These are phyloP conservation scores for Gillenia trifoliata DNA, from an alignment of 306 rosid genomes.

Conservation along the genomic window DNA sequence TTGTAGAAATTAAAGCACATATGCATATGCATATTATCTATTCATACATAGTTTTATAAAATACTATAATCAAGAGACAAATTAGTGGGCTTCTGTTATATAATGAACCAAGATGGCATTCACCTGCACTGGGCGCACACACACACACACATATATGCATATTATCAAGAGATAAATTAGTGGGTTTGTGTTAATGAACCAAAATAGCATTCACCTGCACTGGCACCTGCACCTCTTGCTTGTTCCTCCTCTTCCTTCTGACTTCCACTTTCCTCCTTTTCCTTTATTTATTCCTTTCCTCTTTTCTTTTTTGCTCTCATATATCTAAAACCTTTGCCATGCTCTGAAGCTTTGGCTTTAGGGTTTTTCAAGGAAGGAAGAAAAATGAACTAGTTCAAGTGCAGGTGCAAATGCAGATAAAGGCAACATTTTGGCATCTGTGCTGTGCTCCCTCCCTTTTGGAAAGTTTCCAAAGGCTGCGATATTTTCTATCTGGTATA, in stretches of 20 bases:
- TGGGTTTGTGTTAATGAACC: slow-evolving; percentile 7
- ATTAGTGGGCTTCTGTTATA: neutral
- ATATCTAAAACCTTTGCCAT: neutral
- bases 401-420: slow-evolving; percentile 97
- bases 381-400: slow-evolving; percentile 34
- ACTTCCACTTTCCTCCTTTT: neutral
- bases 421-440: slow-evolving; percentile 41
- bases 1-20: neutral
- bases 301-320: neutral
- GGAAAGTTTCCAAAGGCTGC: neutral
- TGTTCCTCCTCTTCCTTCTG: slow-evolving; percentile 2
- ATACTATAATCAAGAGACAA: neutral
- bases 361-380: neutral
- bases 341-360: neutral
- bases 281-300: neutral
- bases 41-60: no score
- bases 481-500: neutral
- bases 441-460: neutral
- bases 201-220: slow-evolving; percentile 67
- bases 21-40: neutral
- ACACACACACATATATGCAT: neutral
- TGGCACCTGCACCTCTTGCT: slow-evolving; percentile 56
- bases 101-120: neutral
- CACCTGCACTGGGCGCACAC: no score
- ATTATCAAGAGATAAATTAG: neutral